Base-by-base conservation (phyloP, 2,329 filamentous ascomycete genomes). In the Neofusicoccum umdonicola region DNA sequence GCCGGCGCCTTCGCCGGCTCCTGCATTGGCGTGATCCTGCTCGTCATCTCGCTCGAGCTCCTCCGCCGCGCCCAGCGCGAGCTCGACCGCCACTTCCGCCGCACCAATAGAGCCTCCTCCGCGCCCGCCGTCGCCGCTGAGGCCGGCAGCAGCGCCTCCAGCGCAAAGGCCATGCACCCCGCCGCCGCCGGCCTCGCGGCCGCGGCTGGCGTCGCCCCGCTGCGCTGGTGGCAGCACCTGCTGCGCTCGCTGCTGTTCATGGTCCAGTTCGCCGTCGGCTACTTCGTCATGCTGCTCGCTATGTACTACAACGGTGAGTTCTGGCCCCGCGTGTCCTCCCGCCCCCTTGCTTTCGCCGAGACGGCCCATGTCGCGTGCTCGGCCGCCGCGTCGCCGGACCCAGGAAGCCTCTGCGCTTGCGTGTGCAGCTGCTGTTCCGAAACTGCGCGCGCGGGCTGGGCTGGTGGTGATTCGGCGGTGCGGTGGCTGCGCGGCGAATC, bases 21-120 rank as follows among this genome's bases (percentile, higher is more conserved):
- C 62, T 95, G 91, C 79, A 88, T 96, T 72, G 91, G 90, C 66
- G 87, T 92, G 42, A 81, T 92, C 67, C 79, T 89, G n/a, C 86
- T 96, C 62, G 89, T 90, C 69, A 83, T 94, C 61, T 71, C 78
- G 6, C 87, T 95, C 69, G 91, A 95, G 73, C 80, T 88, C 65
- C 83, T 95, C 19, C 89, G 91, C 57, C 88, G 91, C 37, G 70
- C 84, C 27, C 83, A 85, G 68, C 88, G 90, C 69, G 90, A 93
- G 74, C 94, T 89, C 76, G 91, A 95, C 74, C 82, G 84, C 27
- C 85, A 84, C 71, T 82, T 92, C 42, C 71, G 89, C 66, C 82
- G 83, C 37, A 3, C 22, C 11, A 63, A 63, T 37, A n/a, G 8
- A 34, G 11, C 19, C 45, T 3, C 35, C 0, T n/a, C 44, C 3